These are phyloP conservation scores for Hansfordia pulvinata DNA, from an alignment of 2,329 filamentous ascomycete genomes.

Conservation along the genomic window DNA sequence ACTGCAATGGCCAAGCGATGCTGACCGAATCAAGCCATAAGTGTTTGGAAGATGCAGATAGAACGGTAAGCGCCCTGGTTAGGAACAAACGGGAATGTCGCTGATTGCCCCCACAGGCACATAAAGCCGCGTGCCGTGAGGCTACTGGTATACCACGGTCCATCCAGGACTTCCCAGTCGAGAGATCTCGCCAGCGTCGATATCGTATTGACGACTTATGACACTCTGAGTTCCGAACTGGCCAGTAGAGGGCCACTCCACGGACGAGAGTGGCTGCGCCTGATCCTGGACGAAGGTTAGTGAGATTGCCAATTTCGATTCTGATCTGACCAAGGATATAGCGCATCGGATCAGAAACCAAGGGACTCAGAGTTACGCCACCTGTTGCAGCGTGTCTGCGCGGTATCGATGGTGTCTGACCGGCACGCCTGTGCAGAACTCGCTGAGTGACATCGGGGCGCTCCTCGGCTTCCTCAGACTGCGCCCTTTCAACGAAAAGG, in stretches of 20 bases:
- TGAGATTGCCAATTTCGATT: no score
- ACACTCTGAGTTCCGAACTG: slow-evolving; percentile 14
- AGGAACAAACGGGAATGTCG: no score
- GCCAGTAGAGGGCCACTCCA: slow-evolving; percentile 5
- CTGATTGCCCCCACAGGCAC: no score
- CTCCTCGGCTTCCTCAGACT: slow-evolving; percentile 18
- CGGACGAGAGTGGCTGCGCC: slow-evolving; percentile 13
- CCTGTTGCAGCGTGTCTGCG: no score
- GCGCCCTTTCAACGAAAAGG: slow-evolving; percentile 7
- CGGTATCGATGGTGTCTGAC: slow-evolving; percentile 21
- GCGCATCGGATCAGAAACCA: no score
- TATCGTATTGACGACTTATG: slow-evolving; percentile 17
- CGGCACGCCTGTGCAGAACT: slow-evolving; percentile 24
- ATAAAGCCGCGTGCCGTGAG: no score
- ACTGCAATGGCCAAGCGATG: no score
- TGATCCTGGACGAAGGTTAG: slow-evolving; percentile 25
- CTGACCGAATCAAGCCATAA: no score
- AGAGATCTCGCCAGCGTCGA: slow-evolving; percentile 10
- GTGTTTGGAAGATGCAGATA: slow-evolving; percentile 14
- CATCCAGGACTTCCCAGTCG: no score
- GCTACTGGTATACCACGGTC: no score
- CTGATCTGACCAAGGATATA: no score
- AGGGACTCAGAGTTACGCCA: no score
- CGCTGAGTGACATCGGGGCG: slow-evolving; percentile 20
- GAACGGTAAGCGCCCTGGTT: slow-evolving; percentile 6